Evolutionary conservation across 306 rosid species (phyloP).

Genomic region (Fragaria iinumae): DNA sequence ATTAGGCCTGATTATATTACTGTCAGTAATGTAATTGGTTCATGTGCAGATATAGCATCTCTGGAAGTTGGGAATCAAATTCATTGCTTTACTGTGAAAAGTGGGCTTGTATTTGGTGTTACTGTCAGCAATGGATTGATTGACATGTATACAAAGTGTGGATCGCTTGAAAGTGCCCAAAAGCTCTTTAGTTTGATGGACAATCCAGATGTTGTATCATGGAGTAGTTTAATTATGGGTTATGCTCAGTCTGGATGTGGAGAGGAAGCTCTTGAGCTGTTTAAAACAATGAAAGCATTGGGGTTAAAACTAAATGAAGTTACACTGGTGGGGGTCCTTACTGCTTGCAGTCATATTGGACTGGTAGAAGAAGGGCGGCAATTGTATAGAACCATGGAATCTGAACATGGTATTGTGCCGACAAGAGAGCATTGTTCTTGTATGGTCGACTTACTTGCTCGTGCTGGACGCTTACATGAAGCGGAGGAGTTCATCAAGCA

Average conservation of each 20-base stretch:
- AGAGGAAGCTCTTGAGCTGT: constrained; percentile 63
- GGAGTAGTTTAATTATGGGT: constrained; percentile 83
- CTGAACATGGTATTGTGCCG: constrained; percentile 51
- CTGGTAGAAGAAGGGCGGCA: constrained; percentile 67
- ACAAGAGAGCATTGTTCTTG: constrained; percentile 74
- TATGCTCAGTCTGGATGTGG: constrained; percentile 70
- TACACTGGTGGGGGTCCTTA: constrained; percentile 66
- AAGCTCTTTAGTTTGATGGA: constrained; percentile 50
- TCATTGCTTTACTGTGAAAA: constrained; percentile 57
- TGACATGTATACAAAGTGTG: constrained; percentile 82
- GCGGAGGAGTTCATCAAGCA: constrained; percentile 58
- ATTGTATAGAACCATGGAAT: constrained; percentile 52
- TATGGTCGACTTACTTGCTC: constrained; percentile 80
- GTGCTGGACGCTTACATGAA: constrained; percentile 62
- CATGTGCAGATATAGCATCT: constrained; percentile 64
- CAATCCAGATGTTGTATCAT: constrained; percentile 59
- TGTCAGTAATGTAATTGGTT: constrained; percentile 51
- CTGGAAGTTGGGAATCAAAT: constrained; percentile 64
- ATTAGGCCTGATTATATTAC: constrained; percentile 58
- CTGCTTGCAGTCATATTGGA: constrained; percentile 79
- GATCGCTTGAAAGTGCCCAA: constrained; percentile 53
- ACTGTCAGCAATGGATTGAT: constrained; percentile 66
- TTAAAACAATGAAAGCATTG: constrained; percentile 43
- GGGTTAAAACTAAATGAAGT: constrained; percentile 62
- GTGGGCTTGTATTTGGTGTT: constrained; percentile 51